These are phyloP conservation scores for Chenopodium berlandieri DNA, from an alignment of 148 eudicot genomes.

Conservation along the genomic window DNA sequence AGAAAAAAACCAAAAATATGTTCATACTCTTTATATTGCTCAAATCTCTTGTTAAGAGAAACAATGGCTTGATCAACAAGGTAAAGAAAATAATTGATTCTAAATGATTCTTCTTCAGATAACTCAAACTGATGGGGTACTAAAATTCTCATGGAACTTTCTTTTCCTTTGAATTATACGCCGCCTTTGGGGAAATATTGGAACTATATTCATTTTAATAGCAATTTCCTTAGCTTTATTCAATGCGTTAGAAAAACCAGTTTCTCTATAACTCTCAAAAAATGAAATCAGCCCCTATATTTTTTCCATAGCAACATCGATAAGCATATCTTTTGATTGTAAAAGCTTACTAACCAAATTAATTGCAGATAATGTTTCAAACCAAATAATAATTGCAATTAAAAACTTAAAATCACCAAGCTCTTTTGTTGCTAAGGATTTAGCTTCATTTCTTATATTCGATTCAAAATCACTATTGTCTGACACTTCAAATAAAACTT, in stretches of 20 bases:
- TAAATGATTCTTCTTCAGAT: neutral
- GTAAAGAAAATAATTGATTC: neutral
- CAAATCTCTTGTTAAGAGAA: no score
- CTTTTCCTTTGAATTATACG: conserved; percentile 7
- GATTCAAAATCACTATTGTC: neutral
- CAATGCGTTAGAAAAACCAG: conserved; percentile 10
- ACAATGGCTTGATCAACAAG: no score
- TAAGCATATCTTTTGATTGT: conserved; percentile 6
- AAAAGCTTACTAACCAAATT: conserved; percentile 6
- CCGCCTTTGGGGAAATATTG: conserved; percentile 7
- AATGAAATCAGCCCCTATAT: neutral
- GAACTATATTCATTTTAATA: conserved; percentile 16
- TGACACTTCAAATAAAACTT: neutral
- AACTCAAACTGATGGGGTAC: neutral
- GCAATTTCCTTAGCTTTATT: conserved; percentile 14
- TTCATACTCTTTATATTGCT: no score
- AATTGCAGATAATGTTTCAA: conserved; percentile 5
- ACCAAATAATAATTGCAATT: conserved; percentile 10
- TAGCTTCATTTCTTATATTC: conserved; percentile 16
- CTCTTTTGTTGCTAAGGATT: conserved; percentile 19
- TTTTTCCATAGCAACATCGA: neutral
- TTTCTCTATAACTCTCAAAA: conserved; percentile 20
- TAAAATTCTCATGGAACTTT: neutral
- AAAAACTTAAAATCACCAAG: conserved; percentile 28
- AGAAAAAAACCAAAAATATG: no score